Evolutionary conservation across 768 basidiomycete species (phyloP).

Genomic region (Auricularia heimuer): DNA sequence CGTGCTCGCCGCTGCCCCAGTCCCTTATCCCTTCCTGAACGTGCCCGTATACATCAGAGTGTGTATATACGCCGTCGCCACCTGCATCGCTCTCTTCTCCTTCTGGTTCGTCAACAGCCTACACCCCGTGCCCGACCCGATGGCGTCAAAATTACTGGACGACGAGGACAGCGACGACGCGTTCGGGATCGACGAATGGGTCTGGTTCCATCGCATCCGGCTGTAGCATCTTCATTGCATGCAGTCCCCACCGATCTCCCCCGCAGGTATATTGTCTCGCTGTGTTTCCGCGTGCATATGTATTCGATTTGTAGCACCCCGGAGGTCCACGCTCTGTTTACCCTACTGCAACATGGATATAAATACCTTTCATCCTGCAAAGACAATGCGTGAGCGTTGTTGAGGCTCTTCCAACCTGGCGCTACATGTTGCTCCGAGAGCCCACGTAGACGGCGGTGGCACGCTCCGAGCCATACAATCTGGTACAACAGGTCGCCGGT

Average conservation of each 20-base stretch:
- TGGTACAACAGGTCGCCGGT: too few relatives aligned
- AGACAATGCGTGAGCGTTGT: too few relatives aligned
- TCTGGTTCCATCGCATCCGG: not conserved
- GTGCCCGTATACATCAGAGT: slow-evolving; percentile 42
- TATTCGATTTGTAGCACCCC: too few relatives aligned
- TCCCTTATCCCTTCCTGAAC: slow-evolving; percentile 80
- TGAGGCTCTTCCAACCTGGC: too few relatives aligned
- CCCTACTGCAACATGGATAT: too few relatives aligned
- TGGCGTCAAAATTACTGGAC: not conserved
- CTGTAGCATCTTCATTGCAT: not conserved
- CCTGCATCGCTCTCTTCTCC: slow-evolving; percentile 40
- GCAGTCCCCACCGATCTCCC: not conserved
- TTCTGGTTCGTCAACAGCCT: slow-evolving; percentile 52
- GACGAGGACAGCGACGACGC: not conserved
- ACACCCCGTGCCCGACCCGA: slow-evolving; percentile 24
- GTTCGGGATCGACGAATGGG: not conserved
- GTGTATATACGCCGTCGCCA: slow-evolving; percentile 48
- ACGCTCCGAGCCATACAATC: too few relatives aligned
- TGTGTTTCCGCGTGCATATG: not conserved
- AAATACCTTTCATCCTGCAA: too few relatives aligned
- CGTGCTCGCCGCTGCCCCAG: slow-evolving; percentile 23
- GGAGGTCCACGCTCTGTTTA: too few relatives aligned
- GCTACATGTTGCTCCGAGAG: too few relatives aligned
- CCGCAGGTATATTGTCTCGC: not conserved
- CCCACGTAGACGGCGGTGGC: too few relatives aligned